Evolutionary conservation across 2,329 filamentous ascomycete genomes (phyloP), one percentile per base, ranked within the genome.

Genomic region (Cladosporium phlei): DNA sequence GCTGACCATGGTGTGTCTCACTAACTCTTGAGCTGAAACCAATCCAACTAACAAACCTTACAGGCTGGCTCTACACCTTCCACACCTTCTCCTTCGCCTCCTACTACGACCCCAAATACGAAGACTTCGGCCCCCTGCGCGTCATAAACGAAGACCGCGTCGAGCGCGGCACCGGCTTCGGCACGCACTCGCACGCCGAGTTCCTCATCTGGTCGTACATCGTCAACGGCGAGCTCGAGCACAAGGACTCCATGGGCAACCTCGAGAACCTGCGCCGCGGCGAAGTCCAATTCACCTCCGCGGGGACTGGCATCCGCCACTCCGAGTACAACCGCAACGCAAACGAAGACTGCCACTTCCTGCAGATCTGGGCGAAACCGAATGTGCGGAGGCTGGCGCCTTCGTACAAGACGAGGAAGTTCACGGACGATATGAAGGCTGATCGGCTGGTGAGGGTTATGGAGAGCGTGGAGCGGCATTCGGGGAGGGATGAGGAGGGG

Each of bases 151-250:
- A 95, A 70, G 88, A 95, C 65, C 83, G 87, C 25, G 88, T 95
- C 25, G 78, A 80, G 59, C 71, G 82, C 21, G 77, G 80, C 50
- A 80, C 77, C 8, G 88, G 88, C 4, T 95, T 95, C 69, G 87
- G 88, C 3, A 89, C 86, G 0, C 89, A 95, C 63, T 82, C 82
- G 20, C 89, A 95, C 67, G 79, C 84, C 53, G 86, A 95, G 65
- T 90, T 88, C 65, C 86, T 94, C 67, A 95, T 95, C 69, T 94
- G 91, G 75, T 83, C 78, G 62, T 93, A 95, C 69, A 84, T 94
- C 59, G 74, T 95, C n/a, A 80, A 75, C 37, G 88, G 89, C 53
- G 86, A 91, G 68, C 78, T 95, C 52, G 91, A 89, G 38, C 89
- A 95, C 71, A 83, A 88, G 38, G 88, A 95, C 69, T 86, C 80